Conservation (phyloP, 352 stramenopile species). For the Phytophthora palmivora region DNA sequence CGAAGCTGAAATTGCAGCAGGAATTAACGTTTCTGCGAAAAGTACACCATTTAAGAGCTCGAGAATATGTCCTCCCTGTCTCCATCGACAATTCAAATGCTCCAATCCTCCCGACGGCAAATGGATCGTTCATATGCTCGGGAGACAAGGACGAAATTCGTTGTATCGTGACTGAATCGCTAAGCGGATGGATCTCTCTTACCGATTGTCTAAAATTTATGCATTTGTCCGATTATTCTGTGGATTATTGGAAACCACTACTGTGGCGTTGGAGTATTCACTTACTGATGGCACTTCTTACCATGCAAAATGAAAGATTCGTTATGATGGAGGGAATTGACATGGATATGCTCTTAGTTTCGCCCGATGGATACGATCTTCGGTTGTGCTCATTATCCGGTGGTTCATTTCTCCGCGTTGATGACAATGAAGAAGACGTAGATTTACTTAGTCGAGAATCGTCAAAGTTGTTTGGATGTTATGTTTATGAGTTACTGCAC, state of each 20-base stretch:
- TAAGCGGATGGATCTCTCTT: constrained; percentile 39
- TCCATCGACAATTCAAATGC: constrained; percentile 11
- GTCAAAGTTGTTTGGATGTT: constrained; percentile 10
- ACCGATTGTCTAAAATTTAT: constrained; percentile 31
- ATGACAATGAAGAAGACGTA: constrained; percentile 4
- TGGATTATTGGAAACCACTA: constrained; percentile 33
- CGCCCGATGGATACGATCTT: constrained; percentile 32
- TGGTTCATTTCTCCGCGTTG: constrained; percentile 15
- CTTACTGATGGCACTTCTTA: constrained; percentile 39
- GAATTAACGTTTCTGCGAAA: constrained; percentile 36
- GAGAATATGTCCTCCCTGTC: constrained; percentile 33
- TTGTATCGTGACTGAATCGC: constrained; percentile 38
- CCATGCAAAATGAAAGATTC: constrained; percentile 42
- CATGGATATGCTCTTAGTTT: constrained; percentile 40
- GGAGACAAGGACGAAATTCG: constrained; percentile 12
- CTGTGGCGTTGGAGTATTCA: constrained; percentile 44
- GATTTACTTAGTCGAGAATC: constrained; percentile 1
- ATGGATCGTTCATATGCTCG: not conserved
- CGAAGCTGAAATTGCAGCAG: constrained; percentile 20
- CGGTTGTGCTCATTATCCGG: constrained; percentile 32
- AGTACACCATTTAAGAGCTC: constrained; percentile 23
- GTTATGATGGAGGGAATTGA: constrained; percentile 14
- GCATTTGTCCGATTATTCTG: constrained; percentile 8
- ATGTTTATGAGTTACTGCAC: constrained; percentile 19
- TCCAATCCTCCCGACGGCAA: constrained; percentile 25